Evolutionary conservation across 106 monocot species (phyloP).

Genomic region (Hemerocallis citrina): DNA sequence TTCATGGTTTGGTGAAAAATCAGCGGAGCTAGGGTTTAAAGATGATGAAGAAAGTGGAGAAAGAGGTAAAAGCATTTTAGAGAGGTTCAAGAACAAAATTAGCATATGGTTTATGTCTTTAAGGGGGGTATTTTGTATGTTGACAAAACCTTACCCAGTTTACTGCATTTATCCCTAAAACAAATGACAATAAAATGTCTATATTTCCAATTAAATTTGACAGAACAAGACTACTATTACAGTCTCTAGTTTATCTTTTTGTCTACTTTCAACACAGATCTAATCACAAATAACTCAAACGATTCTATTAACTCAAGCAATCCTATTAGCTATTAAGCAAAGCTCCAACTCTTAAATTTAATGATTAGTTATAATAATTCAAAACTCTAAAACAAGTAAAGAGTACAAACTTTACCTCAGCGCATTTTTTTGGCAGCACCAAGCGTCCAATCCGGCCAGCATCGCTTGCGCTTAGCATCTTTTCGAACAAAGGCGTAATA

Average conservation of each 20-base stretch:
- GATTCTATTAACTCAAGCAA: neutral
- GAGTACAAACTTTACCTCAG: slow-evolving; percentile 56
- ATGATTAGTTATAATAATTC: neutral
- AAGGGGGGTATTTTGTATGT: too few relatives aligned
- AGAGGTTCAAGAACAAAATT: too few relatives aligned
- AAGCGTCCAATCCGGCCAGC: slow-evolving; percentile 95
- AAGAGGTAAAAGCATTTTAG: too few relatives aligned
- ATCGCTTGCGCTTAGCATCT: slow-evolving; percentile 97
- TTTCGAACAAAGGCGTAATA: slow-evolving; percentile 93
- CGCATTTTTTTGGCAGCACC: slow-evolving; percentile 96
- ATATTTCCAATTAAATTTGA: neutral
- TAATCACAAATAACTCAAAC: neutral
- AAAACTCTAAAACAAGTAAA: neutral
- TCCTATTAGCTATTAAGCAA: neutral
- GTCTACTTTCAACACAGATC: neutral
- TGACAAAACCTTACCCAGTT: too few relatives aligned
- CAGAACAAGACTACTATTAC: neutral
- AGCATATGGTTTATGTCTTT: too few relatives aligned
- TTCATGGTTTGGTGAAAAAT: too few relatives aligned
- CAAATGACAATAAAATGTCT: neutral
- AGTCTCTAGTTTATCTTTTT: neutral
- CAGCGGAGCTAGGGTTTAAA: too few relatives aligned
- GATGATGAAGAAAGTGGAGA: too few relatives aligned
- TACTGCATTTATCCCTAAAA: too few relatives aligned
- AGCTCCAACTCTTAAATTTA: neutral